Percentiles rank a stretch among this genome's conserved stretches.
phyloP scores from a whole-genome alignment of 2,329 filamentous ascomycete species.

The Myriosclerotinia scirpicola region DNA sequence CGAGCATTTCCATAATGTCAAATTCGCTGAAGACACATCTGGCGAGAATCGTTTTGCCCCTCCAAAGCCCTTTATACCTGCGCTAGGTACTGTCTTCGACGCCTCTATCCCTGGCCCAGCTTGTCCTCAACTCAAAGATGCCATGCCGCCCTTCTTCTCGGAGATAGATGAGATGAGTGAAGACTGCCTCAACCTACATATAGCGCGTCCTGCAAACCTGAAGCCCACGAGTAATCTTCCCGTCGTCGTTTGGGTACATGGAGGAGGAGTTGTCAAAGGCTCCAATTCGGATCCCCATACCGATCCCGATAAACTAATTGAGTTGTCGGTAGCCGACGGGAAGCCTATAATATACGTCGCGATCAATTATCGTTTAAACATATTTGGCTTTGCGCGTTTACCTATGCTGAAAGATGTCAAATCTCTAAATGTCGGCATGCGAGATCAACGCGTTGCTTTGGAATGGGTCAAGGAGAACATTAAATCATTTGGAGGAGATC shows the following conservation, averaged over 20 bases:
- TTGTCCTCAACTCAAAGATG: slow-evolving; percentile 19
- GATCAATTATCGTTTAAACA: slow-evolving; percentile 19
- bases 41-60: slow-evolving; percentile 14
- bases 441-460: slow-evolving; percentile 21
- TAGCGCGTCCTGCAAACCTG: slow-evolving; percentile 3
- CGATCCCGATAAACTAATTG: neutral
- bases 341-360: slow-evolving; percentile 21
- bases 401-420: slow-evolving; percentile 10
- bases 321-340: slow-evolving; percentile 8
- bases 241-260: slow-evolving; percentile 21
- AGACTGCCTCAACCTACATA: slow-evolving; percentile 20
- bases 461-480: slow-evolving; percentile 23
- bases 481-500: slow-evolving; percentile 15
- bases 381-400: slow-evolving; percentile 21
- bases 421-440: slow-evolving; percentile 22
- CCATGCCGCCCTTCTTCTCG: slow-evolving; percentile 21
- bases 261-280: slow-evolving; percentile 20
- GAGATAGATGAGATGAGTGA: slow-evolving; percentile 15
- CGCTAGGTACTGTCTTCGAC: slow-evolving; percentile 10
- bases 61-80: slow-evolving; percentile 10
- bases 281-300: slow-evolving; percentile 3
- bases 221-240: slow-evolving; percentile 12
- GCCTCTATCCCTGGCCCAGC: slow-evolving; percentile 7
- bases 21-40: slow-evolving; percentile 21
- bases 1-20: slow-evolving; percentile 19